Conservation (phyloP, 2,329 filamentous ascomycete species). For the Beauveria rudraprayagi region DNA sequence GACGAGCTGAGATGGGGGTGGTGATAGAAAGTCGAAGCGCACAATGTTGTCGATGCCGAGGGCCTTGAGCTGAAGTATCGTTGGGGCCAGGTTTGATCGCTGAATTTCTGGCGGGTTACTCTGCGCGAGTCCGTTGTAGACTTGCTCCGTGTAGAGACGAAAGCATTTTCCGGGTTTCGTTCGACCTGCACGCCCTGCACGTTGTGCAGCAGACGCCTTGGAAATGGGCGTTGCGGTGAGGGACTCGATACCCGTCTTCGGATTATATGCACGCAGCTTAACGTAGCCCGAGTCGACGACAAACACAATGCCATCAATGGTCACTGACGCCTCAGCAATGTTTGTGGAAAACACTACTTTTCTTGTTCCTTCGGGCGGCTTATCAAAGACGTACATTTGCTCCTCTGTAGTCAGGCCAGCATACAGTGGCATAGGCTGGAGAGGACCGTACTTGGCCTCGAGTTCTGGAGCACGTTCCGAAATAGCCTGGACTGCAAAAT, state of each 20-base stretch:
- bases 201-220: constrained; percentile 85
- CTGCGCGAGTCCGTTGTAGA: constrained; percentile 57
- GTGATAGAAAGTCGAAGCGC: constrained; percentile 80
- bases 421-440: constrained; percentile 63
- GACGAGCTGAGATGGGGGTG: constrained; percentile 78
- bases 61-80: constrained; percentile 86
- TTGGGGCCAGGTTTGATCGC: constrained; percentile 79
- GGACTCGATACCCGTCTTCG: constrained; percentile 77
- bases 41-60: constrained; percentile 91
- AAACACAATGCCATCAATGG: constrained; percentile 84
- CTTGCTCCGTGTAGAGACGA: constrained; percentile 75
- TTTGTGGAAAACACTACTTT: constrained; percentile 94
- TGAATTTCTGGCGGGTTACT: constrained; percentile 85
- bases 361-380: constrained; percentile 68
- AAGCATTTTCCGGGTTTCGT: constrained; percentile 92
- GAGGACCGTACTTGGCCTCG: constrained; percentile 22
- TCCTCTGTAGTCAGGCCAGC: constrained; percentile 83
- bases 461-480: constrained; percentile 62
- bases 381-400: constrained; percentile 92
- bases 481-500: constrained; percentile 69
- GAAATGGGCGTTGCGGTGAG: constrained; percentile 76
- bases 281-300: constrained; percentile 89
- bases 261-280: constrained; percentile 81
- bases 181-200: constrained; percentile 81
- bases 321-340: constrained; percentile 93